These are phyloP conservation scores for Phytophthora pseudosyringae DNA, from an alignment of 352 stramenopile species.

Conservation along the genomic window DNA sequence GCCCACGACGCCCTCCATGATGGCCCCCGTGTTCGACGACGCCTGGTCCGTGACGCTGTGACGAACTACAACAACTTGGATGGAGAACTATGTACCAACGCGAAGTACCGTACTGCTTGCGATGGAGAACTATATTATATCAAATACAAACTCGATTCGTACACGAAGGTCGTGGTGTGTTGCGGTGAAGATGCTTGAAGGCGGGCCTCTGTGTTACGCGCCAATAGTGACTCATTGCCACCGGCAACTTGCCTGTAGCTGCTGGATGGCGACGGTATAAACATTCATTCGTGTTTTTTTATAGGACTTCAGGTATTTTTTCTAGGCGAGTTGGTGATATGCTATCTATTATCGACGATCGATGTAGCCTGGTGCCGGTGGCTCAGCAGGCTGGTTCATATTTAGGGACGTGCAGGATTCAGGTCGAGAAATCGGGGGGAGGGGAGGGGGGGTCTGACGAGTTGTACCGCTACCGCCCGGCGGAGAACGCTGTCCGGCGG, in stretches of 20 bases:
- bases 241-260: too few relatives aligned
- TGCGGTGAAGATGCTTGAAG: neutral
- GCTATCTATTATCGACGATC: slow-evolving; percentile 17
- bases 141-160: slow-evolving; percentile 36
- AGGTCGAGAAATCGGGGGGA: neutral
- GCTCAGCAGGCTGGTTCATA: slow-evolving; percentile 21
- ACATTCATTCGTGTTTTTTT: slow-evolving; percentile 20
- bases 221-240: neutral
- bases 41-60: slow-evolving; percentile 40
- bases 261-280: neutral
- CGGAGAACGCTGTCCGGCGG: neutral
- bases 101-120: slow-evolving; percentile 22
- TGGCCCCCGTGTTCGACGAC: slow-evolving; percentile 19
- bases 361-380: neutral
- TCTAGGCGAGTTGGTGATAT: slow-evolving; percentile 4
- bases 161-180: neutral
- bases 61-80: neutral
- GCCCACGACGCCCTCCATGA: slow-evolving; percentile 17
- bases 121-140: slow-evolving; percentile 35
- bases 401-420: slow-evolving; percentile 20
- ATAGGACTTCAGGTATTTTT: slow-evolving; percentile 15
- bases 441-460: neutral
- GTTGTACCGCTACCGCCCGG: neutral
- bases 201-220: neutral
- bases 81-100: slow-evolving; percentile 35